phyloP scores from a whole-genome alignment of 2,329 filamentous ascomycete genomes.

The Eutypella sp. region DNA sequence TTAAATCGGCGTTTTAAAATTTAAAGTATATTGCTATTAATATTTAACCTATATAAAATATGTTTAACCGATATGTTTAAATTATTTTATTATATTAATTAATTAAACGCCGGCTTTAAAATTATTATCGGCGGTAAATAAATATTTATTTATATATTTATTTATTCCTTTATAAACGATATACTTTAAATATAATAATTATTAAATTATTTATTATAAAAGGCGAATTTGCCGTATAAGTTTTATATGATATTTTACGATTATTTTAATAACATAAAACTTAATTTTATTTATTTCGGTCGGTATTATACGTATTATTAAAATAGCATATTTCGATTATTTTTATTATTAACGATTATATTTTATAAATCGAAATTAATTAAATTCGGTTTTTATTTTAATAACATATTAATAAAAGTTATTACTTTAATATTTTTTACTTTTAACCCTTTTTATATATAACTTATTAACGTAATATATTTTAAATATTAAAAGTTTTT shows the following conservation, averaged over 20 bases:
- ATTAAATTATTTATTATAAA: not conserved
- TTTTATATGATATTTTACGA: not conserved
- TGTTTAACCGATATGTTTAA: not conserved
- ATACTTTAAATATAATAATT: not conserved
- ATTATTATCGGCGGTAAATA: not conserved
- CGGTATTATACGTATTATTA: not conserved
- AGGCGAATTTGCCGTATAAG: not conserved
- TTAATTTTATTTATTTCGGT: not conserved
- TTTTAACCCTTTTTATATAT: not conserved
- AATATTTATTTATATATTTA: not conserved
- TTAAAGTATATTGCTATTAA: not conserved
- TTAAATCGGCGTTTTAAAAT: not conserved
- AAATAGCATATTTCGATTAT: not conserved
- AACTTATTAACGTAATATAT: not conserved
- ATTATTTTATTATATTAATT: not conserved
- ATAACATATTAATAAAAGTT: not conserved
- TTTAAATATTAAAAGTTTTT: not conserved
- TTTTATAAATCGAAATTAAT: not conserved
- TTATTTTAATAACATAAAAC: not conserved
- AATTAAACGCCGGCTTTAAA: not conserved
- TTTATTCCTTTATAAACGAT: not conserved
- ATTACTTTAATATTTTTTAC: not conserved
- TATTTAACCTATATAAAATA: not conserved
- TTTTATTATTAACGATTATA: not conserved
- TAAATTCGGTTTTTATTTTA: not conserved